Percentiles rank a stretch among this genome's conserved stretches.
phyloP scores from a whole-genome alignment of 441 rosid genomes.

The Pelargonium myrrhifolium region DNA sequence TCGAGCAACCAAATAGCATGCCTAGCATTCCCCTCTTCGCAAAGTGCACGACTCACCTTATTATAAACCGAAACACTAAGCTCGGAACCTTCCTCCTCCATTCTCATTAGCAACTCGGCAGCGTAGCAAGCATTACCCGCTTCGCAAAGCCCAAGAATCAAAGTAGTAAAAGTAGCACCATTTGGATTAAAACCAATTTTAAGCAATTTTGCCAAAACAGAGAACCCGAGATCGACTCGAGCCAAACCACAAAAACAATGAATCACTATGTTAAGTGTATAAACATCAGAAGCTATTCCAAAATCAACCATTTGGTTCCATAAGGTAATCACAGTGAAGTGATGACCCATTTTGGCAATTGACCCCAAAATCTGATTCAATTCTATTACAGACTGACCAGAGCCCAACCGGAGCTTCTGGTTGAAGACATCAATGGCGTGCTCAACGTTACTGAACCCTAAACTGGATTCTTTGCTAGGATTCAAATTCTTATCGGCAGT shows the following conservation, averaged over 20 bases:
- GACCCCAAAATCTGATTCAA: background rate
- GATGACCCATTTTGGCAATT: background rate
- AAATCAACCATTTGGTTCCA: background rate
- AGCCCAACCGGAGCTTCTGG: background rate
- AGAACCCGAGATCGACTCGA: conserved; percentile 13
- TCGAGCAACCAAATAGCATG: background rate
- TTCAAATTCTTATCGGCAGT: background rate
- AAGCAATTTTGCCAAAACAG: conserved; percentile 13
- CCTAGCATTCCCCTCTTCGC: background rate
- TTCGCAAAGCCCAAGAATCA: conserved; percentile 4
- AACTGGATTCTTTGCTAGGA: background rate
- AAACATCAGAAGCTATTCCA: background rate
- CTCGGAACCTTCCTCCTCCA: background rate
- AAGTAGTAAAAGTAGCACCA: conserved; percentile 4
- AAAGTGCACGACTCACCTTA: background rate
- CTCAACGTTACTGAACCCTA: background rate
- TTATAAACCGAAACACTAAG: background rate
- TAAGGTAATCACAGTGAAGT: background rate
- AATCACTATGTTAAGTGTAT: conserved; percentile 11
- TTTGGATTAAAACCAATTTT: conserved; percentile 13
- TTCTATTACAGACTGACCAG: background rate
- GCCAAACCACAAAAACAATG: conserved; percentile 9
- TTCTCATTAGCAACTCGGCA: background rate
- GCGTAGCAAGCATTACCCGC: background rate
- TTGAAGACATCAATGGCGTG: background rate